Evolutionary conservation across 2,329 filamentous ascomycete genomes (phyloP), one percentile per base, ranked within the genome.

Genomic region (Colletotrichum endophyticum): DNA sequence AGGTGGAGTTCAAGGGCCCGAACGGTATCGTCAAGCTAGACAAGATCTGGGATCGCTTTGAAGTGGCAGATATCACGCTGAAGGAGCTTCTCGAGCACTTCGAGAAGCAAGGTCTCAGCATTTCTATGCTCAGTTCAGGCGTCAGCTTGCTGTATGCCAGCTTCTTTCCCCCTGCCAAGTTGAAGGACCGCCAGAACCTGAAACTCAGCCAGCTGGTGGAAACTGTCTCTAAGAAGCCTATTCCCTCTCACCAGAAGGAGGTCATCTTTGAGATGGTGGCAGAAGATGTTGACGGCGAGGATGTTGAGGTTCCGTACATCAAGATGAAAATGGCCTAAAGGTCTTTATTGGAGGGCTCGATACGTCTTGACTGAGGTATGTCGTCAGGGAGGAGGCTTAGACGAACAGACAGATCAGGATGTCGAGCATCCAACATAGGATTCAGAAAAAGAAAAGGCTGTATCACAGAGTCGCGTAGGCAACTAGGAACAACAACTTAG

Each of bases 41-140:
- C 89, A 98, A 98, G 89, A 94, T 99, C 71, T 99, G 97, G 97
- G 97, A 99, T 85, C 94, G 97, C 53, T 99, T 99, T 81, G 96
- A 99, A 88, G 90, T 98, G 44, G 91, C 94, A 19, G 92, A 99
- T 83, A 92, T 98, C 67, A 96, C 96, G 3, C 89, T 99, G 67
- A 90, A 92, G 82, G 93, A 99, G 84, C 95, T 99, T 81, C 86
- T 99, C 30, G 92, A 95, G 72, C 87, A 95, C 81, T 98, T 99
- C 84, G 91, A 95, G 83, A 91, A 92, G 81, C 93, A 94, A 83
- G 97, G 97, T 2, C 88, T 99, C 71, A 92, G 88, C 25, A 93
- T 99, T 72, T 95, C 93, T 76, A 99, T 99, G 96, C 90, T 99
- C 82, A 98, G 95, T 89, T 98, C 96, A n/a, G 97, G 96, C 3